Conservation (phyloP, 257 asterid species). For the Plantago elongata region DNA sequence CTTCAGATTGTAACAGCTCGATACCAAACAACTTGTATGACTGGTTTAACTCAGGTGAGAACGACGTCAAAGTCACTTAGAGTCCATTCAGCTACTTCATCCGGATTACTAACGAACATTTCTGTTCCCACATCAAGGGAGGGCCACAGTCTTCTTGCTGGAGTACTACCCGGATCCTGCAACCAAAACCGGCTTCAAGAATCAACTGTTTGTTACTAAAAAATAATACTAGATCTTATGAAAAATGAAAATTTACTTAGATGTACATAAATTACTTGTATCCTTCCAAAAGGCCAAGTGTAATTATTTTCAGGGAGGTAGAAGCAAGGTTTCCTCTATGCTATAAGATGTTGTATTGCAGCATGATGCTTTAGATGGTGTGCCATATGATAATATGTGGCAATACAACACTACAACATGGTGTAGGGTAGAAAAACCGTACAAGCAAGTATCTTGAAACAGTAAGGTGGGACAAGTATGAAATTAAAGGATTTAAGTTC, state of each 20-base stretch:
- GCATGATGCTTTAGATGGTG: too few species aligned
- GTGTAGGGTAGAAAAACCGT: too few species aligned
- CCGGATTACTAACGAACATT: constrained; percentile 59
- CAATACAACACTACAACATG: too few species aligned
- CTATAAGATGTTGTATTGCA: too few species aligned
- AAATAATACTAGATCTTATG: neutral
- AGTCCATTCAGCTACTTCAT: constrained; percentile 72
- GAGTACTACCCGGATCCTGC: constrained; percentile 58
- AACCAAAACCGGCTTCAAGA: neutral
- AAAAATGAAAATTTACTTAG: too few species aligned
- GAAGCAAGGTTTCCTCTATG: too few species aligned
- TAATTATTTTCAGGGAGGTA: too few species aligned
- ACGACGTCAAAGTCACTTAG: constrained; percentile 61
- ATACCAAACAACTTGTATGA: neutral
- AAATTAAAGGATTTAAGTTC: neutral
- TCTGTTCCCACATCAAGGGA: constrained; percentile 79
- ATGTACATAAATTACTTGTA: too few species aligned
- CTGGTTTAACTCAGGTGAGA: constrained; percentile 27
- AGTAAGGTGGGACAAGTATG: too few species aligned
- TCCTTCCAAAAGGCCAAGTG: too few species aligned
- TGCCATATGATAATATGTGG: too few species aligned
- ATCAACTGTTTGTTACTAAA: neutral
- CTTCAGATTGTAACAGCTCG: neutral
- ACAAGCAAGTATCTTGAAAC: too few species aligned
- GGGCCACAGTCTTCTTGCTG: constrained; percentile 73